Evolutionary conservation across 805 yeast species (phyloP), one percentile per base, ranked within the genome.

Genomic region (Metschnikowia vanudenii): DNA sequence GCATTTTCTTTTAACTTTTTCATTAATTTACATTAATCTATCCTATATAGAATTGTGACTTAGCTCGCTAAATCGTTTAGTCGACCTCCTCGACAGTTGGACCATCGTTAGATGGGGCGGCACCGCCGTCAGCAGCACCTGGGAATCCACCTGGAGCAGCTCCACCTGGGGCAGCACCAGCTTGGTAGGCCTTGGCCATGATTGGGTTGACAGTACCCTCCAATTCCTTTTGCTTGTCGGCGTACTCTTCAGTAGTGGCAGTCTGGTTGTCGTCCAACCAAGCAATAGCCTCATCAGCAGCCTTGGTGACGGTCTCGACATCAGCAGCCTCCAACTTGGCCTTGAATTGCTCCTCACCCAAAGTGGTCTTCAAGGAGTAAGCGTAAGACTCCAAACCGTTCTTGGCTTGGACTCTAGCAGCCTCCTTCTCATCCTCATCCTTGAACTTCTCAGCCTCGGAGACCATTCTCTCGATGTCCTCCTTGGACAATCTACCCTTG

Each of bases 391-490:
- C 97, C 67, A 92, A 82, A 63, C 85, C 91, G 76, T 91, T 92
- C 89, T 89, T 90, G 72, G 95, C 89, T 66, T 81, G 88, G 61
- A 91, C 84, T 79, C 98, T 89, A 57, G 82, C 70, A 65, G 96
- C 88, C 81, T 91, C 97, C 77, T 82, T 80, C 74, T 90, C 97
- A 74, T 91, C 59, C 53, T 54, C 58, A 29, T 55, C 57, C 59
- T 55, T 55, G 56, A 50, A 91, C 79, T 90, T 91, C 79, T 92
- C 97, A 63, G 97, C 98, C 74, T 92, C 97, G 56, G 88, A 75
- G 55, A 92, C 97, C 98, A 91, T 91, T 75, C 91, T 86, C 78
- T 92, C 97, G 62, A 91, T 91, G 68, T 91, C 97, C 71, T 91
- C 97, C 82, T 90, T 88, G 55, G 97, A 88, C 67, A 91, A 81